Base-by-base conservation (phyloP, 2,329 filamentous ascomycete genomes). In the Ambrosiella cleistominuta region DNA sequence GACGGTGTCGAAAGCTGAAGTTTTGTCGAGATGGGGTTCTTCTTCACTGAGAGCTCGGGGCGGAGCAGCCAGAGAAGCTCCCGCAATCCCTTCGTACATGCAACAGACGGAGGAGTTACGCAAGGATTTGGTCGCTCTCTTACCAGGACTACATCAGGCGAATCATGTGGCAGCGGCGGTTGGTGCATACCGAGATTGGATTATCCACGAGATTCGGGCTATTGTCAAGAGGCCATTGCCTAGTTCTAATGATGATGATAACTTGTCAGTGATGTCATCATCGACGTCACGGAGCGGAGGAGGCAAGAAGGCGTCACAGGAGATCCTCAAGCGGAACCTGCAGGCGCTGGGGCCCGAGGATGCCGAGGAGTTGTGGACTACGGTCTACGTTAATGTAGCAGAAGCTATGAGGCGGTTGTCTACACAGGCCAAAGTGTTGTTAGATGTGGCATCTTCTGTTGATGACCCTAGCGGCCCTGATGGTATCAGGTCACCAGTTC, bases 241-340 rank as follows among this genome's bases (percentile, higher is more conserved):
- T 0, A 95, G 89, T 66, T 95, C 91, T 9, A 93, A 82, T 64
- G 93, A 98, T 61, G 91, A 97, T 63, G 93, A 98, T 66, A 87
- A 85, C 61, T 88, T 93, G 67, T 95, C 89, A 0, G 85, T 91
- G 72, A 83, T 91, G 70, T 90, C 90, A 1, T 78, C 83, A 0
- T 94, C 90, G 2, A 96, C 91, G 0, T 86, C 81, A 15, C 19
- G 44, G 9, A 39, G 27, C 7, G 37, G 44, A 6, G 52, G 58
- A 40, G 45, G 58, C 13, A 51, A 55, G 44, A 54, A 54, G 27
- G 54, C 54, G 6, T 86, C 88, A 64, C 87, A 95, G 65, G 90
- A 97, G 63, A 86, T 89, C 50, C 74, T 97, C 37, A 90, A 93
- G 5, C 81, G 90, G 9, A 97, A 97, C 64, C 72, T 98, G 36